A percentile compares a stretch with the other conserved stretches of the same genome.
phyloP scores from a whole-genome alignment of 768 basidiomycete genomes.

The Megacollybia marginata region DNA sequence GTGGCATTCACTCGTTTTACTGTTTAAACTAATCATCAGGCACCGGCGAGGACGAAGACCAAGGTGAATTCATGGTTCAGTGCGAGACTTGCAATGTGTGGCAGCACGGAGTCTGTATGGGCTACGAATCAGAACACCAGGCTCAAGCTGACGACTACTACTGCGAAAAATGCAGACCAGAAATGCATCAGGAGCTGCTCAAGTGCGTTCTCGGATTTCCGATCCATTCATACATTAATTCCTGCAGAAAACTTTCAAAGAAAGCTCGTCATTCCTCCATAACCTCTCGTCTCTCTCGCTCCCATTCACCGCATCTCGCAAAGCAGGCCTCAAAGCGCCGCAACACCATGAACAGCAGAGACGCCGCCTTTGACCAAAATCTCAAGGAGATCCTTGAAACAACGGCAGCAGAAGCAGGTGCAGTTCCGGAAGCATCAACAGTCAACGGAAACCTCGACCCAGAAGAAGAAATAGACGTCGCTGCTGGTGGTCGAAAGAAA shows the following conservation, averaged over 20 bases:
- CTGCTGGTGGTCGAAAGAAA: slow-evolving; percentile 52
- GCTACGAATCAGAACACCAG: slow-evolving; percentile 71
- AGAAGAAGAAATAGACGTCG: slow-evolving; percentile 37
- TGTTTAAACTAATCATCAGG: slow-evolving; percentile 16
- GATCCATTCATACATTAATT: slow-evolving; percentile 8
- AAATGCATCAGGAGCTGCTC: slow-evolving; percentile 74
- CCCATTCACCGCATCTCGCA: slow-evolving; percentile 59
- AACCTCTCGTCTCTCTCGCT: slow-evolving; percentile 64
- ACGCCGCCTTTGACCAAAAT: slow-evolving; percentile 89
- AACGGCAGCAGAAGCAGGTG: slow-evolving; percentile 67
- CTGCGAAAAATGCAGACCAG: slow-evolving; percentile 90
- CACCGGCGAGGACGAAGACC: slow-evolving; percentile 62
- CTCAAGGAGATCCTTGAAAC: slow-evolving; percentile 70
- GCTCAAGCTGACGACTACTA: slow-evolving; percentile 79
- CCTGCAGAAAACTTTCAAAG: slow-evolving; percentile 37
- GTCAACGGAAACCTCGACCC: slow-evolving; percentile 38
- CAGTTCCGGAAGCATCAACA: slow-evolving; percentile 27
- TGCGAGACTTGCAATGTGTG: slow-evolving; percentile 97
- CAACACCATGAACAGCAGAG: slow-evolving; percentile 97
- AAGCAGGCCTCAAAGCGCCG: slow-evolving; percentile 78
- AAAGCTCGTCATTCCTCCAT: slow-evolving; percentile 58
- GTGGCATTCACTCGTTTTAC: slow-evolving; percentile 17
- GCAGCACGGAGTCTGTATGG: slow-evolving; percentile 98
- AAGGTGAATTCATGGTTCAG: slow-evolving; percentile 95
- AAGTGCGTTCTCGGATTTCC: slow-evolving; percentile 44